Evolutionary conservation across 352 stramenopile species (phyloP), one percentile per base, ranked within the genome.

Genomic region (Globisporangium canariense): DNA sequence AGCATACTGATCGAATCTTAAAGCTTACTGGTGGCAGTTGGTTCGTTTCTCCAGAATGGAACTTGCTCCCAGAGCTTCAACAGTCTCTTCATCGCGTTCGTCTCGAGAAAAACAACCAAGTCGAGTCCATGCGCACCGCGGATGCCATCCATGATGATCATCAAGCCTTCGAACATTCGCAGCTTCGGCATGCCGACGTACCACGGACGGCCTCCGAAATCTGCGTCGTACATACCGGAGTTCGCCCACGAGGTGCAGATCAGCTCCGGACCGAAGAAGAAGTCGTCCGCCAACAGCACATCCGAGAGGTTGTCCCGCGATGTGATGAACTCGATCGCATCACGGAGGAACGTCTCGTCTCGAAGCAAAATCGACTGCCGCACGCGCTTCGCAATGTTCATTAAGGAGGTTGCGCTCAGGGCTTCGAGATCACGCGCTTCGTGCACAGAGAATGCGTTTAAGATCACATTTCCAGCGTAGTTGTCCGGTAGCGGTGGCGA

Each of bases 161-260:
- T 53, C 57, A 88, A 75, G 25, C 76, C 75, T 54, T 86, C 75
- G 22, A 63, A 78, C 1, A 73, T 62, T 16, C 70, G 64, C 2
- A 83, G 20, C 11, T 49, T 34, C 30, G 78, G 78, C 38, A 58
- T 56, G 30, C 73, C 75, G 8, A 67, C 74, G 53, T 76, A 86
- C 71, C 73, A 77, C 7, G 78, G 67, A 30, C 62, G 67, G 0
- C 60, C 64, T 0, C 71, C 73, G 66, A 88, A 88, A 28, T 79
- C 72, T 0, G 81, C 75, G 36, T 83, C 76, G 60, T 89, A 88
- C 78, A 86, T 86, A 11, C 76, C 80, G 72, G 82, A 76, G 50
- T 85, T 71, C 11, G 66, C 52, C 73, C 73, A 83, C 8, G 78
- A 89, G 38, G 80, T 83, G 71, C 86, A 86, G 68, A 85, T 81